Evolutionary conservation across 257 asterid genomes (phyloP).

Genomic region (Cinchona pubescens): DNA sequence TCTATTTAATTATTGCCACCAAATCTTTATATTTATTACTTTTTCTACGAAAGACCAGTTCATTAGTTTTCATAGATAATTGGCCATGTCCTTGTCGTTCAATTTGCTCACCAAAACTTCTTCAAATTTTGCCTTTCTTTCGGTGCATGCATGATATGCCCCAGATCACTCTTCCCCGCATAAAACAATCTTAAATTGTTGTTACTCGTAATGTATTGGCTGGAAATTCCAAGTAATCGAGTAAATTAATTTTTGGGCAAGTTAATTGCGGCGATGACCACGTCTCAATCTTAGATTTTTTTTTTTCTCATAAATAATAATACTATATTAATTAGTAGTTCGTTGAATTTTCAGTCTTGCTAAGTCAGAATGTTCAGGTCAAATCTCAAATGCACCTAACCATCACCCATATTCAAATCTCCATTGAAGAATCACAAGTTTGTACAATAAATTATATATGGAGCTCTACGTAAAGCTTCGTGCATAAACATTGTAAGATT

Average conservation of each 20-base stretch:
- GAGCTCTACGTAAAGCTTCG: neutral
- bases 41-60: neutral
- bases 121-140: neutral
- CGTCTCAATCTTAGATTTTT: neutral
- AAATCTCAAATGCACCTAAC: neutral
- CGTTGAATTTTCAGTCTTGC: neutral
- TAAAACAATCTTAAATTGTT: neutral
- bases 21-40: neutral
- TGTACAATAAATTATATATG: neutral
- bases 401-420: neutral
- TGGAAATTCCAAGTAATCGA: neutral
- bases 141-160: neutral
- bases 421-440: neutral
- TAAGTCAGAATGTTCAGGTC: neutral
- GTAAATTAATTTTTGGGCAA: too few relatives aligned
- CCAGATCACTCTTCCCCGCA: neutral
- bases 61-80: conserved; percentile 3
- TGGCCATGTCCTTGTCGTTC: neutral
- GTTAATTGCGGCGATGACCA: too few relatives aligned
- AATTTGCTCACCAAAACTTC: neutral
- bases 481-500: neutral
- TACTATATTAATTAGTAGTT: neutral
- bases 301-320: too few relatives aligned
- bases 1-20: neutral
- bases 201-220: neutral